Evolutionary conservation across 2,329 filamentous ascomycete genomes (phyloP).

Genomic region (Stachybotrys echinatus): DNA sequence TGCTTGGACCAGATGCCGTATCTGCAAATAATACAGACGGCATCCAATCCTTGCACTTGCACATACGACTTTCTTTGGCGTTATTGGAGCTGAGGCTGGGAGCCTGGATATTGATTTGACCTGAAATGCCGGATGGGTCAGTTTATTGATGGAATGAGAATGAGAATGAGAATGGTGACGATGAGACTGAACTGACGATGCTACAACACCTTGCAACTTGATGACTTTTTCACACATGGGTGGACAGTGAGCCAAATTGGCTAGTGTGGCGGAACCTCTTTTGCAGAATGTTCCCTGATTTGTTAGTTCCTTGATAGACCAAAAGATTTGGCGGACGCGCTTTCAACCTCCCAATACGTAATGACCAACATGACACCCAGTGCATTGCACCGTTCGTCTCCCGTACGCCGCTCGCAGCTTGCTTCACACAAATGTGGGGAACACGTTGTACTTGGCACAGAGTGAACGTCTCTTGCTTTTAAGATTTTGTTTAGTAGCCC

Average conservation of each 20-base stretch:
- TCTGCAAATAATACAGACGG: neutral
- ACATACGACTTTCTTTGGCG: neutral
- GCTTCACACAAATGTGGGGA: constrained; percentile 1
- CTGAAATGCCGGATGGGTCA: neutral
- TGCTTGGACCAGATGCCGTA: neutral
- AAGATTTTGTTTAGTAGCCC: constrained; percentile 35
- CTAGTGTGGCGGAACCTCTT: too few species aligned
- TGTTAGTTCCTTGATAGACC: neutral
- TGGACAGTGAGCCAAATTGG: too few species aligned
- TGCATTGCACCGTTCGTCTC: too few species aligned
- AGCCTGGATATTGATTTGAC: neutral
- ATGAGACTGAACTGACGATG: neutral
- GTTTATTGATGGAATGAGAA: neutral
- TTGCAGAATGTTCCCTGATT: neutral
- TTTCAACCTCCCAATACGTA: too few species aligned
- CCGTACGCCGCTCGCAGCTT: too few species aligned
- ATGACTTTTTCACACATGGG: neutral
- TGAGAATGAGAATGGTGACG: neutral
- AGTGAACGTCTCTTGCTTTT: constrained; percentile 31
- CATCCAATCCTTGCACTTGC: neutral
- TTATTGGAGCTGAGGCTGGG: neutral
- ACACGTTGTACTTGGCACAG: constrained; percentile 15
- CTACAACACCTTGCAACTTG: neutral
- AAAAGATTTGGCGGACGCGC: too few species aligned
- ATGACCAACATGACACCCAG: neutral